A percentile compares a stretch with the other conserved stretches of the same genome.
Evolutionary conservation across 768 basidiomycete genomes (phyloP).

Genomic region (Termitomyces sp.): DNA sequence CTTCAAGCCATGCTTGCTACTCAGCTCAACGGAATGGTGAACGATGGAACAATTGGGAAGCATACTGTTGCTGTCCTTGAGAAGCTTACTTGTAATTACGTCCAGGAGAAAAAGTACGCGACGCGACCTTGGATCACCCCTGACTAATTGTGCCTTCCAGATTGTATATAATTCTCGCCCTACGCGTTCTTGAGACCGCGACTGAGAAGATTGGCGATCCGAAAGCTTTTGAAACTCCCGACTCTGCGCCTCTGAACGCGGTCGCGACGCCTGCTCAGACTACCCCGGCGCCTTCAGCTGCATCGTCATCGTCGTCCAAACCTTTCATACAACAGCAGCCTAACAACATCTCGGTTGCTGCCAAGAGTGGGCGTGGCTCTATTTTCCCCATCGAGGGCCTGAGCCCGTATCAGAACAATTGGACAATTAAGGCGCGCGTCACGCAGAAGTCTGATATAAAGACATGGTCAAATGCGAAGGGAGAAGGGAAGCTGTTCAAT

Average conservation of each 20-base stretch:
- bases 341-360: slow-evolving; percentile 1
- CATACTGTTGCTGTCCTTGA: slow-evolving; percentile 68
- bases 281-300: slow-evolving; percentile 1
- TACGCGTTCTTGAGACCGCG: slow-evolving; percentile 50
- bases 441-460: slow-evolving; percentile 86
- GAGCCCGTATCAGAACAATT: slow-evolving; percentile 96
- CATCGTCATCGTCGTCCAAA: slow-evolving; percentile 21
- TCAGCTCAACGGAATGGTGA: slow-evolving; percentile 75
- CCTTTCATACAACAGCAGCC: slow-evolving; percentile 16
- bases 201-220: slow-evolving; percentile 74
- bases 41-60: slow-evolving; percentile 57
- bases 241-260: slow-evolving; percentile 24
- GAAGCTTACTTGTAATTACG: slow-evolving; percentile 75
- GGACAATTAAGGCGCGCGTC: slow-evolving; percentile 96
- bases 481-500: slow-evolving; percentile 94
- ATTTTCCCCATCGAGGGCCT: slow-evolving; percentile 87
- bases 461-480: slow-evolving; percentile 83
- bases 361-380: slow-evolving; percentile 27
- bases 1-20: slow-evolving; percentile 95
- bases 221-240: slow-evolving; percentile 26
- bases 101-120: slow-evolving; percentile 79
- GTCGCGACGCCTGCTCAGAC: slow-evolving; percentile 9
- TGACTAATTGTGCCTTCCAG: slow-evolving; percentile 33
- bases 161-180: slow-evolving; percentile 73
- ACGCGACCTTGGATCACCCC: slow-evolving; percentile 4